Base-by-base conservation (phyloP, 768 basidiomycete genomes). In the Polyporus arcularius region DNA sequence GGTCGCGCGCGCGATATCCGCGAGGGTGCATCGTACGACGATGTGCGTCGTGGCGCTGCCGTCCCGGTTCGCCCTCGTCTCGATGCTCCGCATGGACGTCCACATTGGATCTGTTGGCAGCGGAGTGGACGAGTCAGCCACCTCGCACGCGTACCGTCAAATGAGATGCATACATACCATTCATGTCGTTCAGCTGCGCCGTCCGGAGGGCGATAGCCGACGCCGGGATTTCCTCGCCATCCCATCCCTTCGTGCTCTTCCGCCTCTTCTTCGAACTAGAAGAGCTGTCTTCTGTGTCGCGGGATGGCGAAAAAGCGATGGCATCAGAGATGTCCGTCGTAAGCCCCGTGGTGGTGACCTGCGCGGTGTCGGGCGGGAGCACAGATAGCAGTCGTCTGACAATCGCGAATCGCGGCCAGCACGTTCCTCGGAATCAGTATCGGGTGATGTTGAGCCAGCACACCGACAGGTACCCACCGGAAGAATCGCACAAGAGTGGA, bases 401-500 rank as follows among this genome's bases (percentile, higher is more conserved):
- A 10, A 8, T 35, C 8, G 38, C 21, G 52, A 28, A 40, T 32
- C 21, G 31, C 28, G 11, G 10, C 12, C 15, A 26, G 53, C 53
- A 55, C 39, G 39, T 41, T 55, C 16, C 21, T 38, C 50, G 32
- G 50, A 28, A 12, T 49, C n/a, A 30, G 18, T 26, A 14, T 16
- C 16, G n/a, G 47, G 35, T 47, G 57, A 50, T 26, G 38, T 18
- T 53, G 30, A 39, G 55, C 30, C 35, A 35, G 35, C 35, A 11
- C 35, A 35, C 35, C 35, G 41, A 9, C 30, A 21, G 56, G 26
- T 7, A 60, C 70, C 39, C 65, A 89, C 88, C 88, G 80, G 72
- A 95, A 85, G 79, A 92, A 94, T 42, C 93, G 85, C n/a, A 95
- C 74, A 59, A 96, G 79, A 0, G 87, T 88, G 7, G 90, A 83